Evolutionary conservation across 495 filamentous ascomycete genomes (phyloP), one percentile per base, ranked within the genome.

Genomic region (Neurospora sp.): DNA sequence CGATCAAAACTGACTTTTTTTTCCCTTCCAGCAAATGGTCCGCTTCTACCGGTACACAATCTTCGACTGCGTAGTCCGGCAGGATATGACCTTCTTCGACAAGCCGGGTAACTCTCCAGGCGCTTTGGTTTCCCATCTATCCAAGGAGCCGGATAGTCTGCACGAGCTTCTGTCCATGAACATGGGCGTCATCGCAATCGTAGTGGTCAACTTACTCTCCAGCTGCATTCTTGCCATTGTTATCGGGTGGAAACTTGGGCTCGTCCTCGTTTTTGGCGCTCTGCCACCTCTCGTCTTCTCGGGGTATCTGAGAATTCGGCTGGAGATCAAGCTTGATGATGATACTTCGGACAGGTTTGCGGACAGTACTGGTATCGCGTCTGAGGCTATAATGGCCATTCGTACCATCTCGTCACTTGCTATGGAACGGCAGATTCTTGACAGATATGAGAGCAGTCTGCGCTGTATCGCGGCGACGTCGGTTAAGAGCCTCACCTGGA

Each of bases 81-180:
- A 89, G 74, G 84, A 86, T 54, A 85, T 88, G 41, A 77, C 82
- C 1, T 92, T 90, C 78, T 93, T 90, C 75, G 90, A 93, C 79
- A 78, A 79, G 2, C 78, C 82, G 39, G 84, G 87, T 35, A 90
- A 91, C 74, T 86, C 88, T 4, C 82, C 87, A 10, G 91, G 91
- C 4, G 84, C 90, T 2, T 79, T 93, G 46, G 85, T 86, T 6
- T 85, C 87, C 4, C 85, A 84, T 11, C 82, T 91, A 3, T 84
- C 86, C 7, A 84, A 83, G 44, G 85, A 90, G 71, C 88, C 90
- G 1, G 87, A 85, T 37, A 82, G 86, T 23, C 74, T 93, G 0
- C 86, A 92, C 75, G 88, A 91, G 70, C 81, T 92, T 4, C 77
- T 91, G 20, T 86, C 88, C 18, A 76, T 81, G 38, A 88, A 88